phyloP scores from a whole-genome alignment of 2,329 filamentous ascomycete species.

The Epichloe glyceriae region DNA sequence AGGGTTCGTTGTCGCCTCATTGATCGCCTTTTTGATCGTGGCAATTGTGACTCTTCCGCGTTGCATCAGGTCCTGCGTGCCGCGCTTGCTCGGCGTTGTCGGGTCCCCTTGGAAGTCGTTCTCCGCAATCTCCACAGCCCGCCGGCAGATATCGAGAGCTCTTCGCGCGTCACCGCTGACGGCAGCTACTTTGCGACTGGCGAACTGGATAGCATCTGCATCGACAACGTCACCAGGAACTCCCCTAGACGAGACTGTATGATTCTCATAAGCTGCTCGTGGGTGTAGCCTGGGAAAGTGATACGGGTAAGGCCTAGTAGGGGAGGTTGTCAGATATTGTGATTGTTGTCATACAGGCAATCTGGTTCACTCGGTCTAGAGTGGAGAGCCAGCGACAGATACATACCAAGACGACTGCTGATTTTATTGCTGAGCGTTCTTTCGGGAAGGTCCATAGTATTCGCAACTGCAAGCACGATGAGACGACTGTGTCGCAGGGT shows the following conservation, averaged over 20 bases:
- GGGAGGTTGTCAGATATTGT: not conserved
- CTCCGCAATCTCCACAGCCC: slow-evolving; percentile 91
- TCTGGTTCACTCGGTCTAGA: not conserved
- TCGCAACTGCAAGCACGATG: slow-evolving; percentile 93
- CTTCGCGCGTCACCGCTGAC: slow-evolving; percentile 89
- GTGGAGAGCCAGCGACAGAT: not conserved
- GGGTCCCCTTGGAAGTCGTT: slow-evolving; percentile 42
- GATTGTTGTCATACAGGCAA: not conserved
- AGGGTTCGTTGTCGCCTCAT: slow-evolving; percentile 85
- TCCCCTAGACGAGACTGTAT: slow-evolving; percentile 83
- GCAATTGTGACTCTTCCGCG: slow-evolving; percentile 66
- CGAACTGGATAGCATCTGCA: slow-evolving; percentile 87
- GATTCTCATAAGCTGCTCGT: slow-evolving; percentile 94
- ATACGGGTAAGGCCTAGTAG: slow-evolving; percentile 65
- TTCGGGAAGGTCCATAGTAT: slow-evolving; percentile 97
- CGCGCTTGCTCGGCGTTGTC: slow-evolving; percentile 47
- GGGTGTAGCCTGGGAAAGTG: slow-evolving; percentile 93
- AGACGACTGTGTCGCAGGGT: slow-evolving; percentile 79
- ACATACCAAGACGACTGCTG: slow-evolving; percentile 61
- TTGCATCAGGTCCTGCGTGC: slow-evolving; percentile 14
- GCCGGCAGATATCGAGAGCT: slow-evolving; percentile 86
- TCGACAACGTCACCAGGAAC: slow-evolving; percentile 86
- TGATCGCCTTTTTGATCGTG: slow-evolving; percentile 87
- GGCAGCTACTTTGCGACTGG: slow-evolving; percentile 88
- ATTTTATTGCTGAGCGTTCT: slow-evolving; percentile 97